Conservation (phyloP, 441 rosid species). For the Syzygium syzygioides region DNA sequence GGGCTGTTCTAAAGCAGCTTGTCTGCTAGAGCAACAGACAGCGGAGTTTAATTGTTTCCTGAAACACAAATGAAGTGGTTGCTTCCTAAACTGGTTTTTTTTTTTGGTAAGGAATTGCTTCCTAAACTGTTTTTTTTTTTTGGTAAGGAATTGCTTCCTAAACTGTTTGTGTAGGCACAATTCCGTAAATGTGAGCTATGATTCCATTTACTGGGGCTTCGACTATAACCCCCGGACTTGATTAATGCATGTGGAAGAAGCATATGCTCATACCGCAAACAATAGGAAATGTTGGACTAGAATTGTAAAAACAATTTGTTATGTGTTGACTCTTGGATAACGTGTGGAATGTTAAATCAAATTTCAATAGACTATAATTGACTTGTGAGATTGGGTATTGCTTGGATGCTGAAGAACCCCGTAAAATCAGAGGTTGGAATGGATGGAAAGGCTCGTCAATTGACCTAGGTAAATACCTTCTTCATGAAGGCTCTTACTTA, state of each 20-base stretch:
- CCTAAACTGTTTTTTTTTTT: no score
- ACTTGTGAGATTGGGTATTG: neutral
- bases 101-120: no score
- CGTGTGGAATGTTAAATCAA: neutral
- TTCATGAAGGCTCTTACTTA: neutral
- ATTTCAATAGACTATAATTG: neutral
- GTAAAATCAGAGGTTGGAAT: neutral
- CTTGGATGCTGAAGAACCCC: neutral
- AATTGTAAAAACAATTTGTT: neutral
- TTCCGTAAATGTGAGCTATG: neutral
- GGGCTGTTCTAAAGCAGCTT: neutral
- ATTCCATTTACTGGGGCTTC: neutral
- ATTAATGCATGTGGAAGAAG: neutral
- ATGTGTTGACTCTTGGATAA: neutral
- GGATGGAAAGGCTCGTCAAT: neutral
- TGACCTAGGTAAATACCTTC: neutral
- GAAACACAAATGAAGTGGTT: neutral
- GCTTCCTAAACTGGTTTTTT: no score
- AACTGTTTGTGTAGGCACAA: neutral
- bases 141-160: no score
- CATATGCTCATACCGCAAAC: neutral
- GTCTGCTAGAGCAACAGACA: neutral
- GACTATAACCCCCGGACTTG: neutral
- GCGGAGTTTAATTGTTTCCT: neutral
- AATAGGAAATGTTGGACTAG: neutral